Base-by-base conservation (phyloP, 2,329 filamentous ascomycete genomes). In the Coniochaeta prunicola region DNA sequence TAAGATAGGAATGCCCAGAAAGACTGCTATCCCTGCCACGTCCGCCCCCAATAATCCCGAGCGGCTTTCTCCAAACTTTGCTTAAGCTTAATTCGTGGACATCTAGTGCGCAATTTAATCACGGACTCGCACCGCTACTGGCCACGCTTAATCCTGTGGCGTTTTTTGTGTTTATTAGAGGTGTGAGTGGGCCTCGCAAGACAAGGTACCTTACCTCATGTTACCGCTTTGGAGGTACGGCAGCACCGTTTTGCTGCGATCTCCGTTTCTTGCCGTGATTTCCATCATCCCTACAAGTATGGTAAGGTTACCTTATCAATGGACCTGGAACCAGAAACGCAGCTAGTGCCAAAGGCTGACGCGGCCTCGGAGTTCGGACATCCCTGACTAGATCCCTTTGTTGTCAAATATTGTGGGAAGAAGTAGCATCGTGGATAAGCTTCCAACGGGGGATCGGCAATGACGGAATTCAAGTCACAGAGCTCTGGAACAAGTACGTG, bases 1-100 rank as follows among this genome's bases (percentile, higher is more conserved):
- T 13, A 7, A 34, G 36, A 9, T 40, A 40, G 36, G 17, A 40
- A 8, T n/a, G 36, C 36, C 36, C 7, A 40, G 24, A 50, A 50
- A 30, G n/a, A n/a, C n/a, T 28, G 2, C 13, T 30, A 50, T 50
- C 45, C 45, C 45, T 50, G 45, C 53, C 53, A 36, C 17, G 31
- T 33, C 48, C 31, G 31, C 57, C 40, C 57, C 57, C 57, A 58
- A n/a, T n/a, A 53, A 34, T 53, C 56, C 48, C 42, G 31, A 58
- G 38, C 54, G 36, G 36, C 33, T 55, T 55, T 57, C 57, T 58
- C 28, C 61, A 57, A 53, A 60, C 2, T 21, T 64, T 53, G 67
- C 67, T 70, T 71, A 71, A 71, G 68, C 69, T 71, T 71, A 70
- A 69, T 65, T 69, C 62, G 56, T 40, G 62, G 62, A 59, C 58